These are phyloP conservation scores for Biancaea sappan DNA, from an alignment of 306 rosid species.

Conservation along the genomic window DNA sequence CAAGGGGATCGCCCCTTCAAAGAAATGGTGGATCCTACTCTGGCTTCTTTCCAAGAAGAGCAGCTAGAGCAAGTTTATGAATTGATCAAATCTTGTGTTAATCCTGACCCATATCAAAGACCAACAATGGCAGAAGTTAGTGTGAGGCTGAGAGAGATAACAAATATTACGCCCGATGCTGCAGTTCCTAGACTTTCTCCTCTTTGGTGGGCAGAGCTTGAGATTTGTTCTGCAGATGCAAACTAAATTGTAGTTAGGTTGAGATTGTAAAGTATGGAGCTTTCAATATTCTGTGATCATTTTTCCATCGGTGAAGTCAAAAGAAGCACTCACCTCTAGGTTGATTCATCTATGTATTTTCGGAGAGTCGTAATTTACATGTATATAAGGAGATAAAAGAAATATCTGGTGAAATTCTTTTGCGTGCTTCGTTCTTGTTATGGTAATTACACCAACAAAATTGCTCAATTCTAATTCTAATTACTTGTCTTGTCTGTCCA, in stretches of 20 bases:
- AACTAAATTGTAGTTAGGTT: slow-evolving; percentile 43
- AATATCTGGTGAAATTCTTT: slow-evolving; percentile 18
- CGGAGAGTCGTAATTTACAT: slow-evolving; percentile 42
- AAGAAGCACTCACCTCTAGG: slow-evolving; percentile 28
- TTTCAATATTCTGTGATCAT: too few relatives aligned
- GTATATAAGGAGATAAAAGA: slow-evolving; percentile 53
- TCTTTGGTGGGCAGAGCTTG: slow-evolving; percentile 99
- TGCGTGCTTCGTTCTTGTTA: slow-evolving; percentile 28
- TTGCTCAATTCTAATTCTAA: not conserved
- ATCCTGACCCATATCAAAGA: slow-evolving; percentile 54
- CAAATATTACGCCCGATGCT: slow-evolving; percentile 74
- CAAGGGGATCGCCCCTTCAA: slow-evolving; percentile 48
- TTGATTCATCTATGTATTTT: slow-evolving; percentile 42
- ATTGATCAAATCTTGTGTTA: slow-evolving; percentile 60
- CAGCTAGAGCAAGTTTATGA: slow-evolving; percentile 59
- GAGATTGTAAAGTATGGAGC: slow-evolving; percentile 44
- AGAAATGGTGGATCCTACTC: slow-evolving; percentile 75
- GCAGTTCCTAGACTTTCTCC: slow-evolving; percentile 85
- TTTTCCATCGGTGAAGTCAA: too few relatives aligned
- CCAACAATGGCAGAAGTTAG: slow-evolving; percentile 65
- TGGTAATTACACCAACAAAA: slow-evolving; percentile 35
- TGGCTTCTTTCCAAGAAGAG: slow-evolving; percentile 59
- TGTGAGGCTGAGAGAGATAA: slow-evolving; percentile 65
- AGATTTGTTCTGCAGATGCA: slow-evolving; percentile 65
- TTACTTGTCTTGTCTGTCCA: too few relatives aligned